A percentile compares a stretch with the other conserved stretches of the same genome.
These are phyloP conservation scores for Nemania diffusa DNA, from an alignment of 2,329 filamentous ascomycete species.

Conservation along the genomic window DNA sequence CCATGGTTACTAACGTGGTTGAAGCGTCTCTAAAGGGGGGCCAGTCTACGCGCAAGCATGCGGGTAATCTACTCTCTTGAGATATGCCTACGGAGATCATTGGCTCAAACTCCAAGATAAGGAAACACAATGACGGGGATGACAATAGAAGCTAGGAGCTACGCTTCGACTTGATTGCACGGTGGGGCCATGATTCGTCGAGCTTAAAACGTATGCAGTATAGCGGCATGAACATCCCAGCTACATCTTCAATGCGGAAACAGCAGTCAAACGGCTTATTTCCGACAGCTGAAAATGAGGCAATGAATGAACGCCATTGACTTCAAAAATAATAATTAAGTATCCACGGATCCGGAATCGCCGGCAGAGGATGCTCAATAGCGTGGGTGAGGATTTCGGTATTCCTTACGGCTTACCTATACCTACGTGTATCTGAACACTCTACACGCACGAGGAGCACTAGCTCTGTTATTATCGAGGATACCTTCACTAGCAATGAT, in stretches of 20 bases:
- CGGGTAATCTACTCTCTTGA: conserved; percentile 25
- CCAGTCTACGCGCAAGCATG: conserved; percentile 25
- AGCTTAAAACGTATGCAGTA: conserved; percentile 11
- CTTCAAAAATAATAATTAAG: background rate
- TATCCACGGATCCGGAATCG: no score
- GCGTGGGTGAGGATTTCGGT: background rate
- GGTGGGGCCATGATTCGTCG: conserved; percentile 12
- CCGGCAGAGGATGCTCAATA: no score
- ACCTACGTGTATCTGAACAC: background rate
- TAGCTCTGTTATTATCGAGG: background rate
- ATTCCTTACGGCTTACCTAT: background rate
- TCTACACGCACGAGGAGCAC: background rate
- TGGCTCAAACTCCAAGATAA: conserved; percentile 32
- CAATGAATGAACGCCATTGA: background rate
- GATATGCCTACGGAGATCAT: conserved; percentile 20
- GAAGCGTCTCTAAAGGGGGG: conserved; percentile 8
- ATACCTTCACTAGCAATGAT: background rate
- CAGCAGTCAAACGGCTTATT: background rate
- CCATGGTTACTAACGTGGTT: conserved; percentile 5
- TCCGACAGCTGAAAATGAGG: conserved; percentile 13
- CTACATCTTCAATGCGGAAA: background rate
- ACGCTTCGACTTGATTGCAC: conserved; percentile 21
- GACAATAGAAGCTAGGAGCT: conserved; percentile 16
- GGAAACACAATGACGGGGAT: conserved; percentile 32
- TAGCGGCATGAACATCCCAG: conserved; percentile 13